Evolutionary conservation across 2,329 filamentous ascomycete species (phyloP), one percentile per base, ranked within the genome.

Genomic region (Colletotrichum sp.): DNA sequence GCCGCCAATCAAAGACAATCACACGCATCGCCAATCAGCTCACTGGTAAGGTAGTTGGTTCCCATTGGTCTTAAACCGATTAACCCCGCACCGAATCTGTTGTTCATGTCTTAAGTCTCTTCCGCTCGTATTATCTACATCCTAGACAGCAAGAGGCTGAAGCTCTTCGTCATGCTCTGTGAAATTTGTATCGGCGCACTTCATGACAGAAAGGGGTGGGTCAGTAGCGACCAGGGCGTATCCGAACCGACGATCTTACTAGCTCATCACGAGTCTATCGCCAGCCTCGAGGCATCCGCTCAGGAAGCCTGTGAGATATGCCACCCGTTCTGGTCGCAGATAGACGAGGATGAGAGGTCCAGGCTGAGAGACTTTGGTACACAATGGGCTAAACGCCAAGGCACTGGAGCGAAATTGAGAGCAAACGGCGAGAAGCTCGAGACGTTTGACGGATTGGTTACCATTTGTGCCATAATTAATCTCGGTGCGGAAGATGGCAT

Each of bases 151-250:
- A 38, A 38, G 16, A 38, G 36, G 36, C 36, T 8, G 16, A 38
- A 18, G 36, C 16, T 12, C 15, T 26, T 12, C 21, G 24, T 12
- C n/a, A 69, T 69, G 66, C 2, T 74, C 1, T 74, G 72, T 9
- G 3, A 16, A 1, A 5, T 24, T 5, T 74, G 71, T 13, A 24
- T 65, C 13, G 67, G 16, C 2, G 72, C 72, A 13, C 24, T 74
- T 26, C 38, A 65, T 10, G 26, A 74, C 8, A 67, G 72, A 13
- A 74, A 71, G 12, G 58, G 72, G 1, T 74, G 67, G 71, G 43
- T 9, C 3, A 24, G 10, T 12, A 58, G 34, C n/a, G 24, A 57
- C 15, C 3, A 18, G 13, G 43, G 21, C 21, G 57, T 8, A 8
- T 12, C n/a, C 6, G 32, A 65, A 1, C n/a, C 38, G 9, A 4